phyloP scores from a whole-genome alignment of 345 rosid species.

The Lumnitzera littorea region DNA sequence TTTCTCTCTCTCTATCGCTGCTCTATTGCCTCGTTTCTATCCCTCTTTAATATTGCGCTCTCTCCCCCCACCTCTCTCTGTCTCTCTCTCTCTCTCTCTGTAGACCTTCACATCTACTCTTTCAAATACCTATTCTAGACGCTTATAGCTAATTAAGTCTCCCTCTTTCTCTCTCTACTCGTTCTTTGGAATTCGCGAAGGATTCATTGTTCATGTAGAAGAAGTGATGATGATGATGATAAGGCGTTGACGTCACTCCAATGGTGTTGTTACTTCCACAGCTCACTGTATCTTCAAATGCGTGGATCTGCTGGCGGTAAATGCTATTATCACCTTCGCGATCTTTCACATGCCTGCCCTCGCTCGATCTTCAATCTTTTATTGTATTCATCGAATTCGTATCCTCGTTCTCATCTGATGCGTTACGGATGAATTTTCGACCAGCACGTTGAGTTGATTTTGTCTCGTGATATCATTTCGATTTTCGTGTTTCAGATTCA shows the following conservation, averaged over 20 bases:
- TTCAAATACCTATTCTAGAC: too few species aligned
- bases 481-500: too few species aligned
- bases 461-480: too few species aligned
- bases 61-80: neutral
- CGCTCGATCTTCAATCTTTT: neutral
- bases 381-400: too few species aligned
- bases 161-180: neutral
- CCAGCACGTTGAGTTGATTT: too few species aligned
- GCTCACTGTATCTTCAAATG: neutral
- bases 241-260: too few species aligned
- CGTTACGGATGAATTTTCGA: too few species aligned
- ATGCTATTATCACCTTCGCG: neutral
- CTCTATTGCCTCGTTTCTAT: conserved; percentile 9
- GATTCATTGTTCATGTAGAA: too few species aligned
- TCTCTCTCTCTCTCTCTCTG: neutral
- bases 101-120: conserved; percentile 1
- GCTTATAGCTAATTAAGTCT: neutral
- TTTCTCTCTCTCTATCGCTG: conserved; percentile 1
- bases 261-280: neutral
- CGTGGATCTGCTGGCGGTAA: conserved; percentile 14
- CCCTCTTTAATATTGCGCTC: conserved; percentile 1
- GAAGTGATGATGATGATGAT: too few species aligned
- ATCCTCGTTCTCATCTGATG: too few species aligned
- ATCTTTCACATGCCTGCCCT: neutral
- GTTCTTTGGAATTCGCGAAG: neutral